Evolutionary conservation across 2,329 filamentous ascomycete genomes (phyloP), one percentile per base, ranked within the genome.

Genomic region (Claviceps pazoutovae): DNA sequence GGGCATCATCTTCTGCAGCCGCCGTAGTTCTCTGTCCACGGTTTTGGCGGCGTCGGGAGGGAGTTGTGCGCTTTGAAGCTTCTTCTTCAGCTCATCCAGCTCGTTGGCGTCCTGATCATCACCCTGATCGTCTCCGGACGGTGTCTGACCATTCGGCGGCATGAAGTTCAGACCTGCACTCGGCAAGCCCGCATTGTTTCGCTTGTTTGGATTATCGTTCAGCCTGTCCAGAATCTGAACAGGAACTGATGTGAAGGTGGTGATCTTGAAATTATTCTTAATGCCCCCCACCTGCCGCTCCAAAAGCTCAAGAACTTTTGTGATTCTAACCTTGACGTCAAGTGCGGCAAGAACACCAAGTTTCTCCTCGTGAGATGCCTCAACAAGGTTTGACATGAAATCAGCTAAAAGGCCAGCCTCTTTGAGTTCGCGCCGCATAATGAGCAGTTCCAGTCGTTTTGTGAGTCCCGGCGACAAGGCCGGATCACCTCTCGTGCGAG

Each of bases 381-480:
- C 88, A 2, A 95, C 80, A 23, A 97, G 79, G 63, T 95, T 95
- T 41, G 88, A 84, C 88, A 98, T 96, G 65, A 97, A 97, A 65
- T 98, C 93, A 6, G 93, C 91, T 9, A 98, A 75, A 8, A 82
- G 72, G 2, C 91, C 91, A 1, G 90, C 90, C 58, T 97, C 89
- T 43, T 80, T 74, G 49, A 93, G 66, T 54, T 88, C 83, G 64
- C 93, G 94, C 65, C 84, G 82, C 36, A 82, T 77, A 56, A 98
- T 95, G 66, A 88, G 93, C 50, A 90, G 71, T 62, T 97, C 90
- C 44, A 98, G 79, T 50, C 90, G 81, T 49, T 89, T 81, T 0
- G 88, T 88, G 50, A 97, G 76, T n/a, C 91, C 72, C 1, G 91
- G 90, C 3, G 89, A 90, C 16, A 97, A 71, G 4, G 77, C 76